Evolutionary conservation across 495 filamentous ascomycete species (phyloP).

Genomic region (Cladorrhinum samala): DNA sequence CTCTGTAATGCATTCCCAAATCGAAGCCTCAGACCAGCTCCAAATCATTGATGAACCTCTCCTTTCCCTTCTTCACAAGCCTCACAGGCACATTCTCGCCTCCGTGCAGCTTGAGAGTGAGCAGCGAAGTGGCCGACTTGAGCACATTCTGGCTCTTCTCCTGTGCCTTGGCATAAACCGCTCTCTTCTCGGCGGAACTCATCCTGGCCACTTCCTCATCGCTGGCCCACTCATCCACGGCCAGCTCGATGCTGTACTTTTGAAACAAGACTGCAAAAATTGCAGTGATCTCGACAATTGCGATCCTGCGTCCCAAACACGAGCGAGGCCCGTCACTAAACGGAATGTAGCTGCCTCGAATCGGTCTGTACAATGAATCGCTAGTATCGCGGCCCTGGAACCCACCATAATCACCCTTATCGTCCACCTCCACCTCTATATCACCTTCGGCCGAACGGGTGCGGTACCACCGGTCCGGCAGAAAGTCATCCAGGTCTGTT

Average conservation of each 20-base stretch:
- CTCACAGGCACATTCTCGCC: constrained; percentile 51
- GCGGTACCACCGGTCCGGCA: constrained; percentile 44
- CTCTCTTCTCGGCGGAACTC: constrained; percentile 40
- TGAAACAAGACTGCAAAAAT: constrained; percentile 62
- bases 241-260: constrained; percentile 59
- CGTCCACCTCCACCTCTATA: constrained; percentile 13
- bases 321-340: constrained; percentile 67
- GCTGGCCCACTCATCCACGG: constrained; percentile 51
- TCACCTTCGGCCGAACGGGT: constrained; percentile 5
- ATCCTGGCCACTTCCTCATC: constrained; percentile 57
- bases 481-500: constrained; percentile 40
- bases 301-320: constrained; percentile 65
- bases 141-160: constrained; percentile 41
- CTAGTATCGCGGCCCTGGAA: constrained; percentile 49
- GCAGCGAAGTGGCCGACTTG: constrained; percentile 41
- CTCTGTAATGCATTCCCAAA: neutral
- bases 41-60: constrained; percentile 48
- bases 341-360: constrained; percentile 60
- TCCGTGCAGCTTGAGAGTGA: constrained; percentile 59
- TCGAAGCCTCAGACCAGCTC: constrained; percentile 17
- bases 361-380: constrained; percentile 50
- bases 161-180: constrained; percentile 50
- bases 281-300: constrained; percentile 68
- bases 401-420: constrained; percentile 45
- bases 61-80: constrained; percentile 55